These are phyloP conservation scores for Anisodus acutangulus DNA, from an alignment of 257 asterid genomes.

Conservation along the genomic window DNA sequence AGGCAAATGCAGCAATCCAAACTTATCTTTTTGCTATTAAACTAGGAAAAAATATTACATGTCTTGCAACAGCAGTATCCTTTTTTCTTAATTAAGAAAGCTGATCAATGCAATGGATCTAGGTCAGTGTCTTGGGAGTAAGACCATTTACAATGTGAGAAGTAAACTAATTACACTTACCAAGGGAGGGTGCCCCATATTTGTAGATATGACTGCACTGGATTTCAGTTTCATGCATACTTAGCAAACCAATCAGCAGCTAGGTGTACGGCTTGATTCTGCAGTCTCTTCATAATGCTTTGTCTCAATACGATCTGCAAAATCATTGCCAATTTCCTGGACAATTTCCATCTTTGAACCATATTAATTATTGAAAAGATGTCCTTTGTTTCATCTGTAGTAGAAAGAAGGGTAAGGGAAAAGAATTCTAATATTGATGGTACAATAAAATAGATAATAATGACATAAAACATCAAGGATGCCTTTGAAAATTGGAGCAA, in stretches of 20 bases:
- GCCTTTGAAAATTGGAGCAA: too few species aligned
- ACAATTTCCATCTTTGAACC: neutral
- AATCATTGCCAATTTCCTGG: constrained; percentile 1
- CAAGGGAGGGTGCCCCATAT: neutral
- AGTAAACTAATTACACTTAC: constrained; percentile 3
- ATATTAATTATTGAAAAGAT: neutral
- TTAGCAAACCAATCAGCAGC: neutral
- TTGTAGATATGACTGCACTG: neutral
- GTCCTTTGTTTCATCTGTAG: neutral
- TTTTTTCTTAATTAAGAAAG: neutral
- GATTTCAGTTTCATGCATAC: neutral
- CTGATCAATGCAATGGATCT: neutral
- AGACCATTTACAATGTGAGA: neutral
- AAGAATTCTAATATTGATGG: neutral
- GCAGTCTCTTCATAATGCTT: neutral
- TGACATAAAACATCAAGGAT: neutral
- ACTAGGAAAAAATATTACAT: neutral
- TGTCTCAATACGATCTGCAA: constrained; percentile 6
- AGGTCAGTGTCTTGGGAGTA: constrained; percentile 1
- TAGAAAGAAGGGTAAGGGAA: constrained; percentile 8
- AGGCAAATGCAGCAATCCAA: neutral
- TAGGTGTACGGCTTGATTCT: neutral
- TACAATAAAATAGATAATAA: neutral
- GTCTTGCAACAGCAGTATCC: neutral
- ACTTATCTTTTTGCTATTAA: neutral